Conservation (phyloP, 305 asterid genomes). For the Fraxinus greggii region DNA sequence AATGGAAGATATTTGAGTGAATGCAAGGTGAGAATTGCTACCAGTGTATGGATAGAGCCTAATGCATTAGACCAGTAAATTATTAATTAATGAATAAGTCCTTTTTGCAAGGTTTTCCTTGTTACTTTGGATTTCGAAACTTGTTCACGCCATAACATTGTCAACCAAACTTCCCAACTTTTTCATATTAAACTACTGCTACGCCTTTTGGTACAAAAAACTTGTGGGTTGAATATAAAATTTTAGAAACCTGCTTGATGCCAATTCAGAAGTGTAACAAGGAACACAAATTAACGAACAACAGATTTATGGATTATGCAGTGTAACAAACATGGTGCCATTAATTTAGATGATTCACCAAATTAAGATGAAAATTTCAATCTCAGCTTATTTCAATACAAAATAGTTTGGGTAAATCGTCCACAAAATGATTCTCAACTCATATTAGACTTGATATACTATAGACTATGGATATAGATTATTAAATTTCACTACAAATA, state of each 20-base stretch:
- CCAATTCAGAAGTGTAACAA: neutral
- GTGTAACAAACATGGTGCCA: neutral
- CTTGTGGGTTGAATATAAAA: neutral
- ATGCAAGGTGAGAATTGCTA: neutral
- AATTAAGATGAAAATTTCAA: neutral
- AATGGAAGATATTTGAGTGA: conserved; percentile 18
- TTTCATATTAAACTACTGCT: too few relatives aligned
- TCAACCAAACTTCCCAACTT: neutral
- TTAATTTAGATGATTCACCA: neutral
- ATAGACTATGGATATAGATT: neutral
- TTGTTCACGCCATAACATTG: neutral
- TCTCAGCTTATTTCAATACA: neutral
- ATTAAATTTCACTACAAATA: neutral
- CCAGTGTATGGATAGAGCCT: neutral
- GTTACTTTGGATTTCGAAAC: neutral
- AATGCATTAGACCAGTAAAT: neutral
- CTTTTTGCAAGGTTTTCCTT: neutral
- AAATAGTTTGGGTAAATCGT: neutral
- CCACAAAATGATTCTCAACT: neutral
- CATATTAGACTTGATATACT: neutral
- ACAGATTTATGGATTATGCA: neutral
- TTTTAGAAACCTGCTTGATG: neutral
- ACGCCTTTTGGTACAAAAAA: too few relatives aligned
- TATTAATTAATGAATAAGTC: neutral
- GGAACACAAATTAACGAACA: neutral